Evolutionary conservation across 2,329 filamentous ascomycete genomes (phyloP).

Genomic region (Microsporum canis): DNA sequence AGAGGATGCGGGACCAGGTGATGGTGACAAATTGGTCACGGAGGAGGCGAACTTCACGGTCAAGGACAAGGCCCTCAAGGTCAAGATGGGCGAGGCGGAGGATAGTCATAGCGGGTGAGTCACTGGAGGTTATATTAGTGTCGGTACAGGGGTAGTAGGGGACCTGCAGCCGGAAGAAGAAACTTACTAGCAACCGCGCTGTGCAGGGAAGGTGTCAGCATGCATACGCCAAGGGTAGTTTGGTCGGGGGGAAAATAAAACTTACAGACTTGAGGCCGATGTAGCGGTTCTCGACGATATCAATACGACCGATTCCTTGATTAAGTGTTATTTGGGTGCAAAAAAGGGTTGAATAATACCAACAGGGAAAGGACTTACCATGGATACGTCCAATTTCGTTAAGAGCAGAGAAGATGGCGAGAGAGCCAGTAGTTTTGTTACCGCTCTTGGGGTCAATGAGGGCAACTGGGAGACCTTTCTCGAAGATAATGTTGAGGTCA

Average conservation of each 20-base stretch:
- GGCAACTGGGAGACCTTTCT: constrained; percentile 17
- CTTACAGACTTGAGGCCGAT: constrained; percentile 51
- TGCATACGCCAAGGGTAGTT: not conserved
- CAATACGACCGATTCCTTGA: constrained; percentile 57
- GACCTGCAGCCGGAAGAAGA: not conserved
- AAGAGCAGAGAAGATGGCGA: constrained; percentile 14
- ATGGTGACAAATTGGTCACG: constrained; percentile 53
- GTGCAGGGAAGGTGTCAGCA: constrained; percentile 37
- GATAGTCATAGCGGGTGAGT: constrained; percentile 45
- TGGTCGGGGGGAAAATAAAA: not conserved
- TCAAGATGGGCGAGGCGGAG: constrained; percentile 50
- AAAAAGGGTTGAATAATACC: not conserved
- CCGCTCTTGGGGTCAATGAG: constrained; percentile 11
- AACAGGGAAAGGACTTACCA: constrained; percentile 4
- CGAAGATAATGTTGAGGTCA: constrained; percentile 18
- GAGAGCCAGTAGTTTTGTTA: constrained; percentile 11
- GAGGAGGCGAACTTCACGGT: constrained; percentile 51
- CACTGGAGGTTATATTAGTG: constrained; percentile 2
- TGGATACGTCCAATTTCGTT: constrained; percentile 15
- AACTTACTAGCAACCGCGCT: constrained; percentile 15
- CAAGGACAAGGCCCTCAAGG: constrained; percentile 53
- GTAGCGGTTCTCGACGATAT: constrained; percentile 66
- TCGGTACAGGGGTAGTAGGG: not conserved
- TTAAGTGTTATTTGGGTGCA: not conserved
- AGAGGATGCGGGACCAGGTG: constrained; percentile 42